Base-by-base conservation (phyloP, 768 basidiomycete species). In the Boletus pseudopeckii region DNA sequence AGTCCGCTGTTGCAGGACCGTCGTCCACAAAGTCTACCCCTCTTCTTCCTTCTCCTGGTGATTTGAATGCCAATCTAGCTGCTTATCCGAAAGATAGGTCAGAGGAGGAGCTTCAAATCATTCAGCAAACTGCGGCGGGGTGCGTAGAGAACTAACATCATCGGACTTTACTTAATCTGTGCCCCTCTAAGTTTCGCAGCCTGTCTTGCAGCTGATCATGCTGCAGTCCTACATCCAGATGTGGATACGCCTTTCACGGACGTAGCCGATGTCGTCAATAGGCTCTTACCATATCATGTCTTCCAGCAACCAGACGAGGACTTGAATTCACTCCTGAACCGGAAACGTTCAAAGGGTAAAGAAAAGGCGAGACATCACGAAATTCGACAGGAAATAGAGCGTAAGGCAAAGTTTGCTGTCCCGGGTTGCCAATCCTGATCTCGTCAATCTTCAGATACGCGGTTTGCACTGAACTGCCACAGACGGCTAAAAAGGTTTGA, bases 241-340 rank as follows among this genome's bases (percentile, higher is more conserved):
- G 75, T 80, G 36, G 86, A 90, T 46, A 76, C 82, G 1, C 84
- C 89, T 2, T 92, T 92, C 60, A 56, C 61, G 14, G 82, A 88
- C 61, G 69, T 75, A 9, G 63, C 71, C 6, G 90, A 92, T 64
- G 85, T 76, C 3, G 75, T 90, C 22, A 77, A 80, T n/a, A 79
- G 89, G 46, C 75, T 92, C 20, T 73, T 92, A 20, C 89, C 90
- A 0, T 92, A 89, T 61, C 90, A 92, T 63, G 70, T 92, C 46
- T 90, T 85, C 58, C 86, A 86, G 57, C 86, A 89, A 54, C 89
- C 89, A 0, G 71, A 70, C 52, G 84, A 86, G 42, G 90, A 92
- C 58, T 59, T 89, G 58, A 67, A 72, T 33, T 32, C 61, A 28
- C 64, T 75, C 32, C 7, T 59, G 43, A 38, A 52, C 20, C 48